Base-by-base conservation (phyloP, 371 early-diverging fungal genomes). In the Capillidium heterosporum region DNA sequence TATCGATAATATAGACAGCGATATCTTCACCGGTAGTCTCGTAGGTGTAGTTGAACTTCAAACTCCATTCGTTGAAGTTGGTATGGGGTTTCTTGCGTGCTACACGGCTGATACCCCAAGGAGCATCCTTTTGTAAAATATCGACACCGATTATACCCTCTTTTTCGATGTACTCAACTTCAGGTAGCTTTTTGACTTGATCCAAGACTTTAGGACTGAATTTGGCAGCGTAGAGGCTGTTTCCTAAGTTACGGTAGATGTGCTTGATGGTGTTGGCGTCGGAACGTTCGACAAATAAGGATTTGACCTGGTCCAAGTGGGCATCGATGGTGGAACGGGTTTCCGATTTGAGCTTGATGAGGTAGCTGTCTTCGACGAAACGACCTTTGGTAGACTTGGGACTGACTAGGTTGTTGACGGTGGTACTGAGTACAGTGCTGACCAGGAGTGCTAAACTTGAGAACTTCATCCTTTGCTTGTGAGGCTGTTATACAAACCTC, bases 1-100 rank as follows among this genome's bases (percentile, higher is more conserved):
- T 74, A 60, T 82, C 82, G 47, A 82, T 63, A 21, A 81, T 66
- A 61, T 74, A 80, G 7, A 78, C 76, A 39, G 64, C 67, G 29
- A 77, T 77, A 48, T 63, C 71, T 42, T 62, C 24, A 26, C 62
- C 54, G 59, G 17, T 28, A 7, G 27, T 21, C 48, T 78, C 69
- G 64, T 66, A 80, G 47, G 35, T 35, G 60, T 74, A 79, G 19
- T n/a, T 47, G 48, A 10, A 47, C n/a, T n/a, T n/a, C n/a, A n/a
- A n/a, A n/a, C n/a, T n/a, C n/a, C n/a, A 35, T 19, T 44, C 7
- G 23, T 15, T 44, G 23, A 17, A 44, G 19, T 7, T 44, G 27
- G 8, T 17, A 28, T 15, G 15, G 7, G 35, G 19, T 8, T n/a
- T 24, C 5, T 10, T 15, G 13, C 19, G 44, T 17, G 50, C 13